A percentile compares a stretch with the other conserved stretches of the same genome.
These are phyloP conservation scores for Neopestalotiopsis sp. DNA, from an alignment of 2,329 filamentous ascomycete genomes.

Conservation along the genomic window DNA sequence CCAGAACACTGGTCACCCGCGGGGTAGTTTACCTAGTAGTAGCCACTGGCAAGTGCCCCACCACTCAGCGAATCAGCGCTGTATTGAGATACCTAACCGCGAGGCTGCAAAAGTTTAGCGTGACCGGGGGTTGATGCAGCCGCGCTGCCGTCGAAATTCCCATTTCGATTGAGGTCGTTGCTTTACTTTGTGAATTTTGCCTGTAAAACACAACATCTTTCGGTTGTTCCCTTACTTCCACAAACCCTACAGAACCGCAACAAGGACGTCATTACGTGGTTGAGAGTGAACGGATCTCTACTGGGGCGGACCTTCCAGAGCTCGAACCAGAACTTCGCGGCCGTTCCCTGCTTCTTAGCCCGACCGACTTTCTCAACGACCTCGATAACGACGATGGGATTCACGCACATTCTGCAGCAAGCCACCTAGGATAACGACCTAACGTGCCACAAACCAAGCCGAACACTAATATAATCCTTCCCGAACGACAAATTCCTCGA, in stretches of 20 bases:
- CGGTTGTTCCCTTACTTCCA: not conserved
- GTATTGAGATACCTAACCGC: not conserved
- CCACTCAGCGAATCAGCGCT: not conserved
- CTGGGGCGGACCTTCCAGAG: not conserved
- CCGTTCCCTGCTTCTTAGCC: not conserved
- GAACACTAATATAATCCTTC: not conserved
- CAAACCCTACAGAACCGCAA: not conserved
- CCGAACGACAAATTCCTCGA: not conserved
- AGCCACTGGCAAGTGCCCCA: not conserved
- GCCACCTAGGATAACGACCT: not conserved
- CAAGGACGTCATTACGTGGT: not conserved
- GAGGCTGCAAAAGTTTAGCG: not conserved
- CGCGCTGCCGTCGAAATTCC: not conserved
- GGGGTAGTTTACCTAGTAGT: not conserved
- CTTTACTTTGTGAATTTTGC: conserved; percentile 1
- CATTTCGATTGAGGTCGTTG: not conserved
- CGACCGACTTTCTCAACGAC: not conserved
- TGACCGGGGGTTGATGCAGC: not conserved
- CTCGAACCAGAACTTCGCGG: not conserved
- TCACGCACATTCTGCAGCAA: not conserved
- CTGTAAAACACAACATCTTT: not conserved
- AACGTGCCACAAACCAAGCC: not conserved
- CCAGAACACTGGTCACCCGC: not conserved
- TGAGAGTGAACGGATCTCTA: not conserved
- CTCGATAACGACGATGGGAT: not conserved